These are phyloP conservation scores for Suillus subluteus DNA, from an alignment of 768 basidiomycete genomes.

Conservation along the genomic window DNA sequence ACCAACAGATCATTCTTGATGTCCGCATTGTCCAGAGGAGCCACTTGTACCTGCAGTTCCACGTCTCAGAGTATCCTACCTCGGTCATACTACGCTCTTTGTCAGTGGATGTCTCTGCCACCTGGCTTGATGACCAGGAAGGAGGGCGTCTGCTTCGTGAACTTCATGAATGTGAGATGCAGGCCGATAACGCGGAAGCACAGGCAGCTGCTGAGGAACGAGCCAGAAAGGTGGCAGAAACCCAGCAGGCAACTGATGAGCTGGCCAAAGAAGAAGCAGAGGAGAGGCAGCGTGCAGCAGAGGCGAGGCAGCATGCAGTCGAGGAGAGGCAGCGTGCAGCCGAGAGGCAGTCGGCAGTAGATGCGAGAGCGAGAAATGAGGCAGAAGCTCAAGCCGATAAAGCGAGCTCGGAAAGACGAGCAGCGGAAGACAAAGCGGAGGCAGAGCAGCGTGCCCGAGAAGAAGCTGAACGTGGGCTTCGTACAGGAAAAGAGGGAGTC, in stretches of 20 bases:
- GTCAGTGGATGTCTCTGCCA: neutral
- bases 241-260: neutral
- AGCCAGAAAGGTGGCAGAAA: neutral
- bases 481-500: neutral
- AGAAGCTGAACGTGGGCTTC: neutral
- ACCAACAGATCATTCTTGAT: neutral
- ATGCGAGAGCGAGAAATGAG: neutral
- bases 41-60: neutral
- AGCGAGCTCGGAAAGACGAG: neutral
- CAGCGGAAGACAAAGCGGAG: neutral
- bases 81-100: neutral
- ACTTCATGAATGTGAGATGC: neutral
- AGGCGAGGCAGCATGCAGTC: neutral
- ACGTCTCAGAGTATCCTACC: neutral
- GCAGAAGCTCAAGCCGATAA: neutral
- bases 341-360: neutral
- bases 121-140: slow-evolving; percentile 3
- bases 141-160: neutral
- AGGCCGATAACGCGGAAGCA: neutral
- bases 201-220: neutral
- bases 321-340: neutral
- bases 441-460: neutral
- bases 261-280: neutral
- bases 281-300: too few species aligned
- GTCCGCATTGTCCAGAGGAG: neutral